These are phyloP conservation scores for Pachyrhizus erosus DNA, from an alignment of 306 rosid species.

Conservation along the genomic window DNA sequence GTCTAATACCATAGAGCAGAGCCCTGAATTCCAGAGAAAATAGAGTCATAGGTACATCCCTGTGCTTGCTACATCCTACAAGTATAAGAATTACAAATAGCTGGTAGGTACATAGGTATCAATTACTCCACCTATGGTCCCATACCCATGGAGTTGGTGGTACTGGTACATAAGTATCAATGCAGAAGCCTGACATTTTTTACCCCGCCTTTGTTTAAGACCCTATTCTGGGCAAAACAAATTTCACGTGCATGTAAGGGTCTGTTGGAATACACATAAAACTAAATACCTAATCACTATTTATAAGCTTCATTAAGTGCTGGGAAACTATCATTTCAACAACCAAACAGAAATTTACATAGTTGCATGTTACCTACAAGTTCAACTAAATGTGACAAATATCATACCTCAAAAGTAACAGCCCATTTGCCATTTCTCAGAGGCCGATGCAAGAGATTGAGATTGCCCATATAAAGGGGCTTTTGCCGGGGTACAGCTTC, in stretches of 20 bases:
- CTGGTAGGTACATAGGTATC: neutral
- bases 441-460: slow-evolving; percentile 98
- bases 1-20: neutral
- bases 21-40: neutral
- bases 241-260: neutral
- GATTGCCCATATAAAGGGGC: slow-evolving; percentile 97
- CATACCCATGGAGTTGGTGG: neutral
- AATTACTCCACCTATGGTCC: neutral
- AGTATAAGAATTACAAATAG: no score
- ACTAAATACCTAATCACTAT: neutral
- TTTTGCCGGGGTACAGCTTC: slow-evolving; percentile 60
- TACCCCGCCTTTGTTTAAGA: neutral
- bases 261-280: neutral
- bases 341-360: slow-evolving; percentile 5
- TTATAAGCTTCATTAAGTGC: neutral
- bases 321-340: neutral
- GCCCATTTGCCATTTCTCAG: slow-evolving; percentile 96
- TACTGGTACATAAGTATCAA: neutral
- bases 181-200: slow-evolving; percentile 22
- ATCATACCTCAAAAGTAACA: slow-evolving; percentile 84
- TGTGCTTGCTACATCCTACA: neutral
- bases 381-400: slow-evolving; percentile 32
- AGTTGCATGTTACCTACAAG: slow-evolving; percentile 21
- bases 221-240: neutral
- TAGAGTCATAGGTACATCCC: neutral